Base-by-base conservation (phyloP, 2,329 filamentous ascomycete species). In the Hypoxylon sp. region DNA sequence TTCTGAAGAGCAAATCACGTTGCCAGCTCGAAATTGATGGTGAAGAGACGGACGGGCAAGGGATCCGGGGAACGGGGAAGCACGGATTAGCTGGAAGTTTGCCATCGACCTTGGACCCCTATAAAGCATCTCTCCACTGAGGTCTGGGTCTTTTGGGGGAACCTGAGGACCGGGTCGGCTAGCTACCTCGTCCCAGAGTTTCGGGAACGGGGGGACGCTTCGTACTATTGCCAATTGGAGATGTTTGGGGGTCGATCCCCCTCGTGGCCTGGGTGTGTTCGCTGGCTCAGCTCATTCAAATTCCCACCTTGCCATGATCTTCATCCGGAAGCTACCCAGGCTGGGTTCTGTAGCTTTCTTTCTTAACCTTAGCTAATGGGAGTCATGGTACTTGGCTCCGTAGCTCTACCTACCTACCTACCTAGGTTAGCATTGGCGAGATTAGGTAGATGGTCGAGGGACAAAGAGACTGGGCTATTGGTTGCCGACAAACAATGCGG, bases 191-290 rank as follows among this genome's bases (percentile, higher is more conserved):
- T 60, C 31, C 60, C 60, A 57, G 49, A 58, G 45, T 26, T 51
- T 60, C 60, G 60, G 60, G 57, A 62, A 45, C 56, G 46, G 55
- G 33, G 47, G 10, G 50, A 50, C 45, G 38, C 42, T 33, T 33
- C 17, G 31, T 15, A 33, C 31, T 33, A 33, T 35, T 35, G 9
- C n/a, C 13, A 40, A 40, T 49, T 29, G n/a, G 48, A 41, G 51
- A 43, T 17, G 47, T 27, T 43, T 18, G 42, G 26, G 27, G 48
- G 55, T 21, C 46, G 56, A 62, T 60, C 56, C 57, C n/a, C 52
- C 60, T 60, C 56, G 60, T 63, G 56, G 56, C 33, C 17, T n/a
- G 35, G 50, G 17, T 35, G 31, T 42, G 29, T 29, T 6, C 26
- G 48, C 40, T 54, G 58, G 38, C 47, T 51, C 37, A 50, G 40